phyloP scores from a whole-genome alignment of 2,329 filamentous ascomycete genomes.

The Hansfordia pulvinata region DNA sequence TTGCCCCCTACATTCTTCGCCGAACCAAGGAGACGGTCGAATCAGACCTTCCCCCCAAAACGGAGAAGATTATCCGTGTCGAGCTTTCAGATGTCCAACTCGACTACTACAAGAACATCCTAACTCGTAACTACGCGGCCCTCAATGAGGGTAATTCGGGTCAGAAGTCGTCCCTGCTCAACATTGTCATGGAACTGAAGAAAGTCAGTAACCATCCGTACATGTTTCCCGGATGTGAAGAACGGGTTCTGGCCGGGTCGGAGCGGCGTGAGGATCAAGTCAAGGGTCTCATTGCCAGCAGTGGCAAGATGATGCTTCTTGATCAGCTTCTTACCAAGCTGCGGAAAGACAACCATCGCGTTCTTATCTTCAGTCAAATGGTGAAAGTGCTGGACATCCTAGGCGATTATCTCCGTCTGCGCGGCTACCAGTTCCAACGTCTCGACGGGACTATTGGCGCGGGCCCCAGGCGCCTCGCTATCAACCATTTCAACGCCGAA shows the following conservation, averaged over 20 bases:
- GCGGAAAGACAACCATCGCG: slow-evolving; percentile 85
- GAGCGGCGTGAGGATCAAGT: slow-evolving; percentile 78
- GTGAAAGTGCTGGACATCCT: slow-evolving; percentile 97
- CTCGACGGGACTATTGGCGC: slow-evolving; percentile 92
- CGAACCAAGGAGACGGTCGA: slow-evolving; percentile 97
- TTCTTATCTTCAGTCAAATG: slow-evolving; percentile 99
- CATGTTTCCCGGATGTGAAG: slow-evolving; percentile 91
- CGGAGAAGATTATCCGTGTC: slow-evolving; percentile 96
- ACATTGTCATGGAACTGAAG: slow-evolving; percentile 99
- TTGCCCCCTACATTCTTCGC: slow-evolving; percentile 88
- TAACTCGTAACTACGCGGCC: slow-evolving; percentile 91
- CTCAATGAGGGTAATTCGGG: slow-evolving; percentile 82
- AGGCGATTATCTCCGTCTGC: slow-evolving; percentile 81
- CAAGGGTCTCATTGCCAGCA: slow-evolving; percentile 87
- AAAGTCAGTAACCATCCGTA: slow-evolving; percentile 98
- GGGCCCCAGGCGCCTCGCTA: slow-evolving; percentile 76
- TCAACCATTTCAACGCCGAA: slow-evolving; percentile 97
- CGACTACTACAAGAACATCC: slow-evolving; percentile 97
- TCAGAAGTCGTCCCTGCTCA: slow-evolving; percentile 87
- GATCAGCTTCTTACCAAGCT: slow-evolving; percentile 91
- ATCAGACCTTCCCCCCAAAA: slow-evolving; percentile 90
- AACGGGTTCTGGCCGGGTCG: slow-evolving; percentile 71
- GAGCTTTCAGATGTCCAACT: slow-evolving; percentile 92
- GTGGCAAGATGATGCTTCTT: slow-evolving; percentile 98
- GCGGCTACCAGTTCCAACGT: slow-evolving; percentile 90